Evolutionary conservation across 2,329 filamentous ascomycete genomes (phyloP).

Genomic region (Fusarium dlaminii): DNA sequence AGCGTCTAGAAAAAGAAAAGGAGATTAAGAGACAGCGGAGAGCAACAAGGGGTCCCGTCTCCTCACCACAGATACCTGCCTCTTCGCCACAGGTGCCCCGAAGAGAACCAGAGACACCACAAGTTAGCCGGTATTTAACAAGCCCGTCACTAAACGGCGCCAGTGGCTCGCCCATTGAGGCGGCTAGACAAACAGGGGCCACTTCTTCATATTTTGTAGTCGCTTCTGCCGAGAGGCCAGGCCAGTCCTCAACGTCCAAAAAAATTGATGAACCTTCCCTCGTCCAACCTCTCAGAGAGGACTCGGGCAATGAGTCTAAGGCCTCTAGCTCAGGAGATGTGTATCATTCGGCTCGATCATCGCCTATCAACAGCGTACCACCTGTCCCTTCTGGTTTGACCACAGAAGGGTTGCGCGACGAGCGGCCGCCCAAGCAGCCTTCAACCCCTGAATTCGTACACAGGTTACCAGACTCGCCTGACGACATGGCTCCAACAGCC

Average conservation of each 20-base stretch:
- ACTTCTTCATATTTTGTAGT: slow-evolving; percentile 23
- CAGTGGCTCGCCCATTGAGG: not conserved
- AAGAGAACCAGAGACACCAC: slow-evolving; percentile 17
- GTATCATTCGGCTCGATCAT: slow-evolving; percentile 37
- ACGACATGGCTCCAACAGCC: not conserved
- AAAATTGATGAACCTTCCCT: slow-evolving; percentile 28
- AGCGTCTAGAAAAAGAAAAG: slow-evolving; percentile 51
- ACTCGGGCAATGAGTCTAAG: slow-evolving; percentile 32
- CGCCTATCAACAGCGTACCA: slow-evolving; percentile 21
- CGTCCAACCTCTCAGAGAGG: slow-evolving; percentile 26
- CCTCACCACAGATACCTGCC: slow-evolving; percentile 25
- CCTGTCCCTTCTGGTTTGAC: slow-evolving; percentile 21
- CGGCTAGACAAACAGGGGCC: not conserved
- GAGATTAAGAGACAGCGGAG: slow-evolving; percentile 47
- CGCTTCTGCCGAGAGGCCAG: not conserved
- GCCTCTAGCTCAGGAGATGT: slow-evolving; percentile 27
- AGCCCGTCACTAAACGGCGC: slow-evolving; percentile 12
- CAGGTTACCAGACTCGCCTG: slow-evolving; percentile 22
- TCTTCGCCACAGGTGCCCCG: slow-evolving; percentile 28
- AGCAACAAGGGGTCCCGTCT: slow-evolving; percentile 39
- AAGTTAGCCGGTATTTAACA: not conserved
- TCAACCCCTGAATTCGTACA: slow-evolving; percentile 26
- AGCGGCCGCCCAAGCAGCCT: not conserved
- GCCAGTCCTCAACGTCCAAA: slow-evolving; percentile 8
- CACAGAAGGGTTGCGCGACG: not conserved